Base-by-base conservation (phyloP, 345 rosid genomes). In the Barbarea vulgaris region DNA sequence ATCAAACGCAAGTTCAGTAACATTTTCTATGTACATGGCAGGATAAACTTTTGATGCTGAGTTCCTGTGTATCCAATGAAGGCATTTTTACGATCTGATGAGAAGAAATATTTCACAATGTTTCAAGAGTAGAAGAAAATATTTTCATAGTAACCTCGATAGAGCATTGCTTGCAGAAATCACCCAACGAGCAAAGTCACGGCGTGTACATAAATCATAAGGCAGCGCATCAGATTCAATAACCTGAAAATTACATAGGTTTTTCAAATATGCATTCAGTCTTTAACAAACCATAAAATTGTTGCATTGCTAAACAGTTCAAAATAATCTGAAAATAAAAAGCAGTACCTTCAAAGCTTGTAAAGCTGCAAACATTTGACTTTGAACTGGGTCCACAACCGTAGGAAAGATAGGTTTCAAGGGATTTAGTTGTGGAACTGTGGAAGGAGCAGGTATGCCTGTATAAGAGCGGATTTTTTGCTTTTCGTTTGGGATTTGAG, bases 111-210 rank as follows among this genome's bases (percentile, higher is more conserved):
- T 60, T 51, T 25, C 39, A 57, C 59, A 48, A 58, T 36, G 46
- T 17, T 64, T 64, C 36, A 63, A 44, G 54, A 28, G 25, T 48
- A 47, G 13, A 19, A 53, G 33, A 60, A 41, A 17, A 10, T 9
- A 0, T 13, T 58, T 44, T 39, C 12, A 52, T 21, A 51, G 2
- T 18, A 83, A 94, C 98, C 97, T 88, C 28, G 88, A 84, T 64
- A 94, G 84, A 79, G 81, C 77, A 86, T 83, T 80, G 80, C 92
- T 91, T 56, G 93, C 96, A 70, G 91, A 73, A 52, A 94, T 88
- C 85, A 94, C 76, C 97, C 98, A 94, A 31, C 97, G 89, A 68
- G 96, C 97, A 48, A 90, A 91, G n/a, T 90, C 92, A 62, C 92
- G 97, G 4, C 98, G 97, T 63, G 91, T 87, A 28, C 97, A 94